Percentiles rank a stretch among this genome's conserved stretches.
phyloP scores from a whole-genome alignment of 1,139 yeast species.

The Hyphopichia wangnamkhiaoensis region DNA sequence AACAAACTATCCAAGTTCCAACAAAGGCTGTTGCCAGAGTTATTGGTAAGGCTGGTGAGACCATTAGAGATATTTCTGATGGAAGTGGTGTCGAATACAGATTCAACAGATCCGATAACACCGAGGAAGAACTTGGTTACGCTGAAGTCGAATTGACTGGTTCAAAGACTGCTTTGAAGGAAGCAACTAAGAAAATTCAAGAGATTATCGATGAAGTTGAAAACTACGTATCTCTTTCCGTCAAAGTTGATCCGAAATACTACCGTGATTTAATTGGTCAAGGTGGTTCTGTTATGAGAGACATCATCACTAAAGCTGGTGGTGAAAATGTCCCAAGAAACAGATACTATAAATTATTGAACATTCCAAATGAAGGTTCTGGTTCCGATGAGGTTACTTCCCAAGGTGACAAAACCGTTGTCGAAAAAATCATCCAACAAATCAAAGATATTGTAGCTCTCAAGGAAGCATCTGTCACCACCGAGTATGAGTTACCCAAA shows the following conservation, averaged over 20 bases:
- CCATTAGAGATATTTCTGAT: constrained; percentile 79
- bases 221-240: constrained; percentile 59
- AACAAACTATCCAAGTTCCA: constrained; percentile 65
- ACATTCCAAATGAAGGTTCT: constrained; percentile 73
- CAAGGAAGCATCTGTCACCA: constrained; percentile 63
- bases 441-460: constrained; percentile 65
- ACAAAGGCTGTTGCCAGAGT: constrained; percentile 73
- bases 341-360: constrained; percentile 59
- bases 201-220: constrained; percentile 67
- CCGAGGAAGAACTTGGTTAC: constrained; percentile 41
- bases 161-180: constrained; percentile 74
- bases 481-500: constrained; percentile 62
- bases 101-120: constrained; percentile 51
- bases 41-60: constrained; percentile 88
- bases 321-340: constrained; percentile 54
- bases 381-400: constrained; percentile 64
- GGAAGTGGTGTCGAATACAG: constrained; percentile 77
- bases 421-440: constrained; percentile 65
- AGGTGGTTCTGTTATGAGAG: constrained; percentile 74
- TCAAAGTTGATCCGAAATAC: constrained; percentile 76
- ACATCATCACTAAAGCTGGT: constrained; percentile 78
- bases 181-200: constrained; percentile 65
- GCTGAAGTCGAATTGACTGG: constrained; percentile 77
- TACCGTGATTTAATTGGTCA: constrained; percentile 82
- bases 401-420: constrained; percentile 76